Evolutionary conservation across 225 moss, liverwort and hornwort species (phyloP).

Genomic region (Marchantia paleacea): DNA sequence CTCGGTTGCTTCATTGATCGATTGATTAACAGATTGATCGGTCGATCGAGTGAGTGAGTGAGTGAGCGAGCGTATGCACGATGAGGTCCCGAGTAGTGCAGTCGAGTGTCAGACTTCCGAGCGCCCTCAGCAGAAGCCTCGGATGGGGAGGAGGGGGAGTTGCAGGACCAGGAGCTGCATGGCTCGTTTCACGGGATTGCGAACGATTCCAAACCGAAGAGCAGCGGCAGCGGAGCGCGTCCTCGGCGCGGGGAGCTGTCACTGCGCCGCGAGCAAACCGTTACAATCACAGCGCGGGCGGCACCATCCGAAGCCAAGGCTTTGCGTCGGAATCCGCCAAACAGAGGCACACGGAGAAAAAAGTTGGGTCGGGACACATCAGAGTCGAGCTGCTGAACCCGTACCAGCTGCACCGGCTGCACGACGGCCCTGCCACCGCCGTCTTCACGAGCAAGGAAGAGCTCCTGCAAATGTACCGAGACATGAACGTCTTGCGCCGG

Average conservation of each 20-base stretch:
- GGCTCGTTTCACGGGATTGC: not conserved
- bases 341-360: conserved; percentile 1
- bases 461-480: conserved; percentile 68
- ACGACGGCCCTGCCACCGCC: conserved; percentile 59
- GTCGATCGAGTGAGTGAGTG: not conserved
- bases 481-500: conserved; percentile 75
- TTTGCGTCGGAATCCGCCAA: conserved; percentile 25
- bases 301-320: not conserved
- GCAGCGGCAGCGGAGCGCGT: not conserved
- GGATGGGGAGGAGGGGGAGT: not conserved
- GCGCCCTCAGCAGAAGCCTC: not conserved
- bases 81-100: conserved; percentile 31
- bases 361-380: conserved; percentile 37
- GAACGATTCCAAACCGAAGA: not conserved
- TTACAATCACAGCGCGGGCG: not conserved
- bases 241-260: not conserved
- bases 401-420: conserved; percentile 56
- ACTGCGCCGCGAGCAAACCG: not conserved
- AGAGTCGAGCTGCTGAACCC: conserved; percentile 60
- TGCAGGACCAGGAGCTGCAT: not conserved
- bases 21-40: no score
- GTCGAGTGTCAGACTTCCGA: conserved; percentile 1
- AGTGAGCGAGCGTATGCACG: not conserved
- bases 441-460: conserved; percentile 68
- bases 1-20: no score